These are phyloP conservation scores for Biscogniauxia mediterranea DNA, from an alignment of 2,329 filamentous ascomycete species.

Conservation along the genomic window DNA sequence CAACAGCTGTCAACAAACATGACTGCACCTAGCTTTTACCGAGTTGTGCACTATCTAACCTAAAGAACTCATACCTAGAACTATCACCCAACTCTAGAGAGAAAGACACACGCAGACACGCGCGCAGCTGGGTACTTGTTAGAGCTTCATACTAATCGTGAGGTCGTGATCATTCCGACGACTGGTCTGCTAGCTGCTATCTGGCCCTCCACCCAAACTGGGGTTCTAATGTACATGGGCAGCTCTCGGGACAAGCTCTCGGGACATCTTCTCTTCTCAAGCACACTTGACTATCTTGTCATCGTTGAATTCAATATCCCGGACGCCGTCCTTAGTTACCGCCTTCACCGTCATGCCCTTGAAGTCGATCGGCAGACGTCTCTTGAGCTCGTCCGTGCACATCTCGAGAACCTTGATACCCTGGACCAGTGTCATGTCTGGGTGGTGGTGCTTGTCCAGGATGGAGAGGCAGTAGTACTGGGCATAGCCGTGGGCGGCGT, in stretches of 20 bases:
- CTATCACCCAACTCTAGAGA: background rate
- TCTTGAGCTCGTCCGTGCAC: conserved; percentile 96
- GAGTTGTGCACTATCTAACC: background rate
- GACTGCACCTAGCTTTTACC: background rate
- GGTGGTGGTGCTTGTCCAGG: conserved; percentile 97
- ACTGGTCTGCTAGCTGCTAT: conserved; percentile 19
- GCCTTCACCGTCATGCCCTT: conserved; percentile 96
- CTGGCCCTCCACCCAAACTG: conserved; percentile 15
- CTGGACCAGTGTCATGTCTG: conserved; percentile 84
- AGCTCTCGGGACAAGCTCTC: background rate
- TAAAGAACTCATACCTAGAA: background rate
- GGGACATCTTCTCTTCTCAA: conserved; percentile 36
- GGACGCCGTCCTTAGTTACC: conserved; percentile 89
- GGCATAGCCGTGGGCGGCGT: conserved; percentile 96
- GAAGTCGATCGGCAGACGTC: conserved; percentile 96
- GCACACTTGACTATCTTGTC: conserved; percentile 66
- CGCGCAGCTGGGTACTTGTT: background rate
- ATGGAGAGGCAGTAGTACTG: conserved; percentile 99
- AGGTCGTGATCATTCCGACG: conserved; percentile 5
- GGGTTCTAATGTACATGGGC: conserved; percentile 38
- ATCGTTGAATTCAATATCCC: conserved; percentile 82
- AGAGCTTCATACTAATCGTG: background rate
- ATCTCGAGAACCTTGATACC: conserved; percentile 89
- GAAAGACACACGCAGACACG: background rate
- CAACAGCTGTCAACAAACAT: background rate